Base-by-base conservation (phyloP, 305 asterid species). In the Fraxinus paxiana region DNA sequence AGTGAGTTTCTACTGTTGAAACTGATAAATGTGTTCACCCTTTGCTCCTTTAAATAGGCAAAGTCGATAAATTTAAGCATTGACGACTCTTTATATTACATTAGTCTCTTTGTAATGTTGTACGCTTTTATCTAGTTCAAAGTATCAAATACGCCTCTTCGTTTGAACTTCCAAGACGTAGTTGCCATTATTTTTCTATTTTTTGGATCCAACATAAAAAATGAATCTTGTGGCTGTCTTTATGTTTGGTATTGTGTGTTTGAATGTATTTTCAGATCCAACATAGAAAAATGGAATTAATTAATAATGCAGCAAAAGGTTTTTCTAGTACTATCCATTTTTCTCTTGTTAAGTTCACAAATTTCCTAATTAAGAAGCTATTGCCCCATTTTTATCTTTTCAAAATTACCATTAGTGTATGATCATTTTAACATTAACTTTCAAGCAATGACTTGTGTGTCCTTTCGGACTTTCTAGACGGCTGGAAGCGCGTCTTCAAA, bases 1-100 rank as follows among this genome's bases (percentile, higher is more conserved):
- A 26, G 51, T 77, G 80, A 75, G 63, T 82, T 59, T 9, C 75
- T 31, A 13, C 75, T 59, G 78, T 69, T 69, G 20, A 65, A 0
- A 0, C 35, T 65, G 18, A 5, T 24, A 12, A 12, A 12, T 28
- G 18, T 10, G 72, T 63, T 63, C 72, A 26, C 72, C 10, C 17
- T 63, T 24, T 24, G 33, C 72, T 5, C 18, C 33, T 24, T 20
- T 2, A 4, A 7, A 63, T 12, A 63, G 24, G 7, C 65, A 10
- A 65, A 65, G 33, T 65, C 5, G 17, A 65, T 65, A 65, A 9
- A 9, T 24, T 65, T 24, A 10, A 26, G 73, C 2, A 15, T 28
- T 1, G 20, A 4, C 9, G 35, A 65, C 18, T 63, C 17, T 28
- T 26, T 10, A 10, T 26, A 4, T 67, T 12, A 10, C 9, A 3